A percentile compares a stretch with the other conserved stretches of the same genome.
These are phyloP conservation scores for Helminthosporium solani DNA, from an alignment of 2,329 filamentous ascomycete genomes.

Conservation along the genomic window DNA sequence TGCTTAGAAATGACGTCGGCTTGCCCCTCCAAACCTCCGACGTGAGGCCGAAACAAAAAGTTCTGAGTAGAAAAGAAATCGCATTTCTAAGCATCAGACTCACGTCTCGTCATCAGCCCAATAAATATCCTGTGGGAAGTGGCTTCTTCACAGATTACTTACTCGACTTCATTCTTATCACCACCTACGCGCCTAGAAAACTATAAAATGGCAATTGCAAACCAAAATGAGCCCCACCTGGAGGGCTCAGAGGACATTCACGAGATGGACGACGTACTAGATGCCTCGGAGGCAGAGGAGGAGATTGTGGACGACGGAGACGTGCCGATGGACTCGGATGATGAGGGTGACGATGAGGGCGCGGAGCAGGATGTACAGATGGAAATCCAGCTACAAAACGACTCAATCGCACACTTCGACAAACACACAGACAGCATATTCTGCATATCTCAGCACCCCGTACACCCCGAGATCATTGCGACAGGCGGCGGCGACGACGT, in stretches of 20 bases:
- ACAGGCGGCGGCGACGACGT: constrained; percentile 86
- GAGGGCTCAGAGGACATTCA: constrained; percentile 49
- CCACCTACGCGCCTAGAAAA: neutral
- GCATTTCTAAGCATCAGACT: constrained; percentile 35
- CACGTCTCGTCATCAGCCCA: too few relatives aligned
- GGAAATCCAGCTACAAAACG: constrained; percentile 83
- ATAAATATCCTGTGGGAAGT: constrained; percentile 7
- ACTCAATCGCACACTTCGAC: constrained; percentile 92
- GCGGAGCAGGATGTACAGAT: constrained; percentile 53
- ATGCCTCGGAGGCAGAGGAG: constrained; percentile 75
- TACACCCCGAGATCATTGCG: constrained; percentile 73
- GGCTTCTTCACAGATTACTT: neutral
- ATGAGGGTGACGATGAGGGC: constrained; percentile 55
- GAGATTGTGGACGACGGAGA: constrained; percentile 68
- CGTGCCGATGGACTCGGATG: constrained; percentile 77
- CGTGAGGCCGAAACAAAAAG: constrained; percentile 32
- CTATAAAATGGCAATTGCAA: constrained; percentile 26
- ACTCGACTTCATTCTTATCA: neutral
- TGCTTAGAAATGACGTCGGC: constrained; percentile 34
- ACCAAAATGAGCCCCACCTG: constrained; percentile 29
- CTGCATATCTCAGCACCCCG: constrained; percentile 89
- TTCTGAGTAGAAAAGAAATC: constrained; percentile 24
- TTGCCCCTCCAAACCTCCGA: constrained; percentile 22
- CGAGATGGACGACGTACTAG: constrained; percentile 70
- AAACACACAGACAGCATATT: constrained; percentile 88